A percentile compares a stretch with the other conserved stretches of the same genome.
Evolutionary conservation across 202 grass and related monocot genomes (phyloP).

Genomic region (Eragrostis tef): DNA sequence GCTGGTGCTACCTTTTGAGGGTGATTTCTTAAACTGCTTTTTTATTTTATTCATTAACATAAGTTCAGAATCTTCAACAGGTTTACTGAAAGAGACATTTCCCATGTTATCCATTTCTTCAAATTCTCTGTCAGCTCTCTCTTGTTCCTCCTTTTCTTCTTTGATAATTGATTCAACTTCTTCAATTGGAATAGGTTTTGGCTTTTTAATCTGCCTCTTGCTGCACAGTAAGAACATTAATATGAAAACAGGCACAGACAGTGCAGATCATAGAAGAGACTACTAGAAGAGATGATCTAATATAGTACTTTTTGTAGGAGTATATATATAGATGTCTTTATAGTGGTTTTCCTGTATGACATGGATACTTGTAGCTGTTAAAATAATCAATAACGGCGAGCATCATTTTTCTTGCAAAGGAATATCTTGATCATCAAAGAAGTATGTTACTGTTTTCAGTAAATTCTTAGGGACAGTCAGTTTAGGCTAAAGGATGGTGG

Average conservation of each 20-base stretch:
- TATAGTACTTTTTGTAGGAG: neutral
- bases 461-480: neutral
- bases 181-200: conserved; percentile 69
- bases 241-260: neutral
- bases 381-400: neutral
- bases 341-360: too few relatives aligned
- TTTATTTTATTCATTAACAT: conserved; percentile 58
- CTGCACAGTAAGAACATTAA: conserved; percentile 49
- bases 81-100: conserved; percentile 47
- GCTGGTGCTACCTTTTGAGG: conserved; percentile 20
- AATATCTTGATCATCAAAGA: conserved; percentile 5
- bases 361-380: neutral
- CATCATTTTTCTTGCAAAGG: neutral
- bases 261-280: neutral
- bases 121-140: conserved; percentile 65
- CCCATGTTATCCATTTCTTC: conserved; percentile 54
- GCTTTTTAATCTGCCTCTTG: conserved; percentile 85
- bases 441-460: neutral
- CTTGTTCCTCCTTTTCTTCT: conserved; percentile 82
- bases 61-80: conserved; percentile 54
- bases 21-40: conserved; percentile 56
- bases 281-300: neutral
- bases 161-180: conserved; percentile 73
- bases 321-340: neutral
- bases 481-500: conserved; percentile 8